Percentiles rank a stretch among this genome's conserved stretches.
Conservation (phyloP, 2,329 filamentous ascomycete genomes). For the Epichloe sibirici region DNA sequence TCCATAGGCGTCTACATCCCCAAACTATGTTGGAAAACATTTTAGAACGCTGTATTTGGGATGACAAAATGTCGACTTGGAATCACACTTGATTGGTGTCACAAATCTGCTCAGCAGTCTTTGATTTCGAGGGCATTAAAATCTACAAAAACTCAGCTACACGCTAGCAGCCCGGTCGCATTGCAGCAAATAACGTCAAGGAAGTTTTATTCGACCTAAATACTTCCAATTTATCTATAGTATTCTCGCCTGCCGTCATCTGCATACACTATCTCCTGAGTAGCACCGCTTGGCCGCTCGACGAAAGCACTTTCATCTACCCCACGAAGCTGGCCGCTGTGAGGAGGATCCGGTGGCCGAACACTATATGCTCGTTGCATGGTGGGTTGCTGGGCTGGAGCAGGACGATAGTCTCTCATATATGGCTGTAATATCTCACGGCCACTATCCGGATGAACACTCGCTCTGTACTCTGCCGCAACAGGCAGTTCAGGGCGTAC, state of each 20-base stretch:
- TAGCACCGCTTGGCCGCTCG: conserved; percentile 28
- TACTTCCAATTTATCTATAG: conserved; percentile 17
- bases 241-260: conserved; percentile 26
- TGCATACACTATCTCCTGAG: conserved; percentile 34
- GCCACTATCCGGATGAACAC: conserved; percentile 16
- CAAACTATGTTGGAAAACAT: no score
- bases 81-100: no score
- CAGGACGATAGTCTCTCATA: conserved; percentile 18
- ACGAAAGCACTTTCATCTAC: conserved; percentile 31
- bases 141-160: not conserved
- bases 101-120: no score
- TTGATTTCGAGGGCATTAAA: not conserved
- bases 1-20: no score
- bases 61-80: no score
- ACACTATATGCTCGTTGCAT: conserved; percentile 25
- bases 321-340: conserved; percentile 10
- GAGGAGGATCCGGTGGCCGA: conserved; percentile 28
- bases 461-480: conserved; percentile 16
- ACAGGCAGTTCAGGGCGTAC: conserved; percentile 23
- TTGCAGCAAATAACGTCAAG: not conserved
- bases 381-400: conserved; percentile 9
- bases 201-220: not conserved
- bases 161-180: not conserved
- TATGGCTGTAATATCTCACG: conserved; percentile 21
- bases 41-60: no score